Base-by-base conservation (phyloP, 352 stramenopile genomes). In the Phytopythium montanum region DNA sequence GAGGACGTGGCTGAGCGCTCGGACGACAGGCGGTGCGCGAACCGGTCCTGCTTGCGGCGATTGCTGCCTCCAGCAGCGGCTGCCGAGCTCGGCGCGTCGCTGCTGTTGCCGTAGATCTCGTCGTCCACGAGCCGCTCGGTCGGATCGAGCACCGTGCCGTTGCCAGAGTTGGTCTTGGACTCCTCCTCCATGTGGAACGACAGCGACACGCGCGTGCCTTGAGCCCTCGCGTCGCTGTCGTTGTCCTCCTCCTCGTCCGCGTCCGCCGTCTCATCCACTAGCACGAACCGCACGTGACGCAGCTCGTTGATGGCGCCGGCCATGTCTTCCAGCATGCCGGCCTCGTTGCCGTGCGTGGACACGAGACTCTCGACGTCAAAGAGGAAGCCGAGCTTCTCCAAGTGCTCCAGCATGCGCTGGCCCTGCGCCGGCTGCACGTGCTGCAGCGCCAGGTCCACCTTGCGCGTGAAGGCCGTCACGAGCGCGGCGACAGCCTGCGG, bases 281-380 rank as follows among this genome's bases (percentile, higher is more conserved):
- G 67, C 13, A 93, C 79, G 28, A 95, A 93, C 0, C 75, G 80
- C 8, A 95, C 79, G 39, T 90, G 85, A 36, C 72, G 73, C 23
- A 97, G 69, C 74, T 92, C 87, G 21, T 95, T 88, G 4, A 94
- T 51, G 18, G 82, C 85, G 9, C 82, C 83, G 21, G 85, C 81
- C 85, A 94, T 94, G 50, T 95, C 87, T 64, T 95, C 87, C 5
- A 95, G 69, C 87, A 95, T 95, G 10, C 85, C 87, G 3, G 81
- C 82, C 60, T 95, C 87, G 33, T 94, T 95, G n/a, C 87, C 87
- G 45, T 94, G 85, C 3, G 85, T 95, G 0, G 82, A 94, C 25
- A 94, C 78, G 2, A 94, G 66, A 76, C 82, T 92, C 56, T 94
- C 85, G 10, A 94, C 81, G 45, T 94, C 71, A 55, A 94, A 94